phyloP scores from a whole-genome alignment of 805 yeast species.

The Komagataella mondaviorum region DNA sequence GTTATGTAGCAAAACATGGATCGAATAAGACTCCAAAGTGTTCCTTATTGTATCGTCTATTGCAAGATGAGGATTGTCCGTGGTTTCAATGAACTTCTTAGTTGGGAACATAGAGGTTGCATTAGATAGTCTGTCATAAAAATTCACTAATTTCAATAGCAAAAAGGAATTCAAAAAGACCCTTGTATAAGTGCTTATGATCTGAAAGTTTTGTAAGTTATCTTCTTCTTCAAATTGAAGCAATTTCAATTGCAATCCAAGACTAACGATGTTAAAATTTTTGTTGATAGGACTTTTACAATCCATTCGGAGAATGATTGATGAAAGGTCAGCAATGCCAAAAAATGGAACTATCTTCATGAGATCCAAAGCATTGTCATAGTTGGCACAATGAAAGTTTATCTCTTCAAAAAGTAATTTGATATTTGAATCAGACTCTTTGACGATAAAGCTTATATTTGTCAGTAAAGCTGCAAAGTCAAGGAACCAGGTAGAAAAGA shows the following conservation, averaged over 20 bases:
- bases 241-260: neutral
- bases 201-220: neutral
- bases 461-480: neutral
- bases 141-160: neutral
- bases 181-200: neutral
- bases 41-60: conserved; percentile 4
- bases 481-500: neutral
- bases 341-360: neutral
- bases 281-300: neutral
- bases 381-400: neutral
- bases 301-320: neutral
- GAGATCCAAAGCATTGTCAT: neutral
- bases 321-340: neutral
- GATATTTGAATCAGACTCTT: neutral
- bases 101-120: neutral
- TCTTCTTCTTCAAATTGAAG: neutral
- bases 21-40: conserved; percentile 24
- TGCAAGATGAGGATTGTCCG: neutral
- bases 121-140: neutral
- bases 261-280: neutral
- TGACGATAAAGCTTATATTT: neutral
- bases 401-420: neutral
- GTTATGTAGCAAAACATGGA: conserved; percentile 48
- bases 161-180: neutral
- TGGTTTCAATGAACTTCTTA: neutral